These are phyloP conservation scores for Pharus latifolius DNA, from an alignment of 176 grass and related monocot genomes.

Conservation along the genomic window DNA sequence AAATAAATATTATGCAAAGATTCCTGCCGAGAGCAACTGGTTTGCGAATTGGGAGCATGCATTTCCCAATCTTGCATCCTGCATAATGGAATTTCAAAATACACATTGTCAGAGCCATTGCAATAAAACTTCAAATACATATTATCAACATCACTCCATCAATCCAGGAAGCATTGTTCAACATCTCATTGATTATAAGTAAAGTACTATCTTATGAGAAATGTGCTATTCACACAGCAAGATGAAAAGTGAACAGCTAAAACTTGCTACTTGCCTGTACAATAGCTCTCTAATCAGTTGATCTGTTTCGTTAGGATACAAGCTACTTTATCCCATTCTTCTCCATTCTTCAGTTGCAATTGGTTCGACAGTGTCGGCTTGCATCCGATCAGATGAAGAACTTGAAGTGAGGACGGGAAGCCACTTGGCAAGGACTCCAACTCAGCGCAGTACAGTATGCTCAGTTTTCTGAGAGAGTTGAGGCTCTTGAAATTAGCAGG, in stretches of 20 bases:
- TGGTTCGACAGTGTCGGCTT: slow-evolving; percentile 8
- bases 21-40: not conserved
- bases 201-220: not conserved
- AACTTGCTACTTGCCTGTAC: not conserved
- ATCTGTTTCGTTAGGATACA: slow-evolving; percentile 17
- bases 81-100: not conserved
- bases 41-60: not conserved
- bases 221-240: not conserved
- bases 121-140: not conserved
- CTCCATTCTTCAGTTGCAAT: slow-evolving; percentile 9
- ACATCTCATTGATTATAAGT: not conserved
- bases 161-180: no score
- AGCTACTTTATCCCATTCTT: slow-evolving; percentile 35
- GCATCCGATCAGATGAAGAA: slow-evolving; percentile 38
- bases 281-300: not conserved
- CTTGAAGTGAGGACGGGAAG: slow-evolving; percentile 39
- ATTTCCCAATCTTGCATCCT: not conserved
- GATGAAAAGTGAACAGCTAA: not conserved
- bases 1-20: not conserved
- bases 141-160: not conserved
- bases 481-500: slow-evolving; percentile 26
- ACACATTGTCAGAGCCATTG: not conserved
- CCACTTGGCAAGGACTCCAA: slow-evolving; percentile 31
- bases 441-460: slow-evolving; percentile 32
- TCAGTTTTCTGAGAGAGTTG: slow-evolving; percentile 27